Base-by-base conservation (phyloP, 345 rosid species). In the Citrus inodora region DNA sequence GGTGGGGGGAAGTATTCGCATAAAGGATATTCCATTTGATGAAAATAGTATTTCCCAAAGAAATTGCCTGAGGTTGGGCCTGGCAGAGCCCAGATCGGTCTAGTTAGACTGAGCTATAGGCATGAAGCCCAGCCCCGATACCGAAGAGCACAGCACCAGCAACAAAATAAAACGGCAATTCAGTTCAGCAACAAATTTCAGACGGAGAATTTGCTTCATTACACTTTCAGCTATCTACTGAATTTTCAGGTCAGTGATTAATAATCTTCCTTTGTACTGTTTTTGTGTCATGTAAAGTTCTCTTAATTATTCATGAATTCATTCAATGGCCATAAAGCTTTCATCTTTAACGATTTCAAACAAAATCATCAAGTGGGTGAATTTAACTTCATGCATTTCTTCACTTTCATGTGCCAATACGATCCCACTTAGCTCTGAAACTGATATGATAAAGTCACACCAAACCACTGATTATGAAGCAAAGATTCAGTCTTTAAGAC, bases 281-380 rank as follows among this genome's bases (percentile, higher is more conserved):
- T 4, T 58, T 19, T 17, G 55, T 22, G 37, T 38, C 6, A 63
- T 63, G 27, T 35, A 21, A 75, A 17, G 30, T 38, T 60, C 24
- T 30, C 70, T 19, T 48, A 8, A 27, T 27, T 65, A 30, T 70
- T 59, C 67, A 71, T 75, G 80, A 76, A 14, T 64, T 74, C 81
- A 55, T 72, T 63, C 81, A 27, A 81, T 82, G 87, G 68, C 79
- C 55, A 65, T 71, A 37, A 87, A 80, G 85, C 82, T 85, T 79
- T 74, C 78, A 32, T 46, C 87, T 73, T 70, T 76, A 27, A 82
- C 80, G 51, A 58, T 83, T 78, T 70, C 78, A 14, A 80, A 42
- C 76, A 85, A 79, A 76, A 76, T 85, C 71, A 65, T 75, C 79
- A 75, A 27, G 19, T 81, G 84, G 81, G 71, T 81, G 67, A 75